Evolutionary conservation across 345 rosid genomes (phyloP), one percentile per base, ranked within the genome.

Genomic region (Rhodamnia rubescens): DNA sequence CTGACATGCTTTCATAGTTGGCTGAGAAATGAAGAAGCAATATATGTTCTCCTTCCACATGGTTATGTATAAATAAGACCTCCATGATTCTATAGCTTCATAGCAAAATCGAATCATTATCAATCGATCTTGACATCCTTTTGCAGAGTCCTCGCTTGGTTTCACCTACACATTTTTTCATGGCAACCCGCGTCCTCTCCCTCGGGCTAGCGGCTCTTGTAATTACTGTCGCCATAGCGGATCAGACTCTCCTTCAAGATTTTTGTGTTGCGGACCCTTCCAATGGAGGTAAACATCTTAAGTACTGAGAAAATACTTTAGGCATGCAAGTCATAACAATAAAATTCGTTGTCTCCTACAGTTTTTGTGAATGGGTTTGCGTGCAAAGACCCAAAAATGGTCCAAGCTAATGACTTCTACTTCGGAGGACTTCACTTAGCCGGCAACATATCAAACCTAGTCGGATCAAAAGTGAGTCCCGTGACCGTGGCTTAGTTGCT

Each of bases 221-320:
- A 29, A 36, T 61, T 44, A 8, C 80, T n/a, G 42, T 47, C 32
- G 40, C 64, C 1, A 47, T 53, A 4, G 87, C 61, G 14, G 86
- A 69, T 29, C 86, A 61, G n/a, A 82, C 88, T 55, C 86, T 86
- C n/a, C 53, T 88, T 5, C 85, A 84, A 11, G 88, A 88, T 84
- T 84, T 88, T 78, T 88, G 86, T 27, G 85, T 84, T 4, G 88
- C 86, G 13, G 87, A 74, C 52, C 50, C 53, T 10, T 61, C 27
- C 52, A 54, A 40, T 27, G 82, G 84, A 81, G 84, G 85, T 85
- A 81, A 18, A 26, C 18, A 3, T 56, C 36, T 59, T 27, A 59
- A 13, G 74, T 59, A 59, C 27, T 0, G 10, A 18, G 22, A 53
- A 61, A 29, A 7, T 29, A 61, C 42, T 1, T 61, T 7, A 61